Percentiles rank a stretch among this genome's conserved stretches.
These are phyloP conservation scores for Hypocreales sp. DNA, from an alignment of 2,329 filamentous ascomycete genomes.

Conservation along the genomic window DNA sequence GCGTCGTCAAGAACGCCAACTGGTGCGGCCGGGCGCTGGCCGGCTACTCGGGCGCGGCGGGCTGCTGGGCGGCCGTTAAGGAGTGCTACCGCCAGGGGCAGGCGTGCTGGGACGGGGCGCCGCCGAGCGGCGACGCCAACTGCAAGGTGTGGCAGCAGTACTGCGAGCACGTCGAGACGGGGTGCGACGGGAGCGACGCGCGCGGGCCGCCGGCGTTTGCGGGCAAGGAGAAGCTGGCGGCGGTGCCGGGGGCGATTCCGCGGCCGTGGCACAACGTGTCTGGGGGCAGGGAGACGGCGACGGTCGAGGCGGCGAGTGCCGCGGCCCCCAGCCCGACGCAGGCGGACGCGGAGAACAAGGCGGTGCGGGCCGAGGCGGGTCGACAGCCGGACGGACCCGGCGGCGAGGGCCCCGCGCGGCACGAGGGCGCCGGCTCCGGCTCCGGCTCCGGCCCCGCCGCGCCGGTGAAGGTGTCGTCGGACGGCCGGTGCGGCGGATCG, in stretches of 20 bases:
- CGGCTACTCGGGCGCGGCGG: conserved; percentile 34
- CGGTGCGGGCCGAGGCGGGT: too few relatives aligned
- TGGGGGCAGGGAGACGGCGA: conserved; percentile 2
- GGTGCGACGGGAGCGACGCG: conserved; percentile 26
- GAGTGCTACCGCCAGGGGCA: conserved; percentile 43
- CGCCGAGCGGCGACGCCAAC: conserved; percentile 40
- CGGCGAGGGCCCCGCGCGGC: too few relatives aligned
- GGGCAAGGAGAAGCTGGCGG: conserved; percentile 16
- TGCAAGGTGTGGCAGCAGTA: conserved; percentile 49
- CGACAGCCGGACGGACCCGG: too few relatives aligned
- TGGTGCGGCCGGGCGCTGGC: conserved; percentile 53
- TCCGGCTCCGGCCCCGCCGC: too few relatives aligned
- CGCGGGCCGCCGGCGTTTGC: conserved; percentile 30
- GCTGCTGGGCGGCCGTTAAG: conserved; percentile 43
- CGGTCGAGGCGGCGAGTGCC: background rate
- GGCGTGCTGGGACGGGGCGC: conserved; percentile 42
- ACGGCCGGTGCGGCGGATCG: conserved; percentile 24
- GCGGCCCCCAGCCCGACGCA: background rate
- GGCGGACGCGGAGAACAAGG: background rate
- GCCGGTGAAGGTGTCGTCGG: conserved; percentile 9
- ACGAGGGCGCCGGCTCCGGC: too few relatives aligned
- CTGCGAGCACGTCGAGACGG: conserved; percentile 33
- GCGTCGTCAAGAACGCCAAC: conserved; percentile 52
- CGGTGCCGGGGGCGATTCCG: conserved; percentile 18
- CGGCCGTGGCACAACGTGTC: conserved; percentile 11